Percentiles rank a stretch among this genome's conserved stretches.
Conservation (phyloP, 805 yeast species). For the Brettanomyces bruxellensis region DNA sequence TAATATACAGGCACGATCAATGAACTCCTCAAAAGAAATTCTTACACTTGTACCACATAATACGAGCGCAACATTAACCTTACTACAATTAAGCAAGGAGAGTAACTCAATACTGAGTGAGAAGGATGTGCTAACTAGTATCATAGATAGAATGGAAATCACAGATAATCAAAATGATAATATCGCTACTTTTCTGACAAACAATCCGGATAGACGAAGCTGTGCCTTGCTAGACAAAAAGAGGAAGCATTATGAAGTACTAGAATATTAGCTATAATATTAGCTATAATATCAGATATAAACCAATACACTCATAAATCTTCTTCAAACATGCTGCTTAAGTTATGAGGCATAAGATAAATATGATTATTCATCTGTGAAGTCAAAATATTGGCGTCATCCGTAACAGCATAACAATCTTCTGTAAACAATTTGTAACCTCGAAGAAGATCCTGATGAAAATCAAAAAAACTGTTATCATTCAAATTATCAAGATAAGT, state of each 20-base stretch:
- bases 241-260: constrained; percentile 30
- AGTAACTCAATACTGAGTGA: neutral
- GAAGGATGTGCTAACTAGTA: neutral
- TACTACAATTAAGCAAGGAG: neutral
- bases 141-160: constrained; percentile 1
- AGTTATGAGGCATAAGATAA: too few relatives aligned
- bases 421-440: constrained; percentile 12
- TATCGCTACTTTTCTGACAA: constrained; percentile 25
- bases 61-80: neutral
- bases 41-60: neutral
- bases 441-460: constrained; percentile 1
- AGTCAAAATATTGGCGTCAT: constrained; percentile 9
- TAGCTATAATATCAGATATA: neutral
- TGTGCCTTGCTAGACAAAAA: constrained; percentile 34
- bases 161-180: constrained; percentile 2
- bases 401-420: constrained; percentile 6
- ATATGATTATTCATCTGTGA: constrained; percentile 5
- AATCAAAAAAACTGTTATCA: neutral
- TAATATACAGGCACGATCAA: neutral
- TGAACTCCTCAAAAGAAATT: neutral
- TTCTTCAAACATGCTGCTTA: too few relatives aligned
- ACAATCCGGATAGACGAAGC: constrained; percentile 22
- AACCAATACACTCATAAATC: too few relatives aligned
- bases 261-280: constrained; percentile 16
- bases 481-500: constrained; percentile 8